A percentile compares a stretch with the other conserved stretches of the same genome.
phyloP scores from a whole-genome alignment of 257 asterid genomes.

The Plectranthus barbatus region DNA sequence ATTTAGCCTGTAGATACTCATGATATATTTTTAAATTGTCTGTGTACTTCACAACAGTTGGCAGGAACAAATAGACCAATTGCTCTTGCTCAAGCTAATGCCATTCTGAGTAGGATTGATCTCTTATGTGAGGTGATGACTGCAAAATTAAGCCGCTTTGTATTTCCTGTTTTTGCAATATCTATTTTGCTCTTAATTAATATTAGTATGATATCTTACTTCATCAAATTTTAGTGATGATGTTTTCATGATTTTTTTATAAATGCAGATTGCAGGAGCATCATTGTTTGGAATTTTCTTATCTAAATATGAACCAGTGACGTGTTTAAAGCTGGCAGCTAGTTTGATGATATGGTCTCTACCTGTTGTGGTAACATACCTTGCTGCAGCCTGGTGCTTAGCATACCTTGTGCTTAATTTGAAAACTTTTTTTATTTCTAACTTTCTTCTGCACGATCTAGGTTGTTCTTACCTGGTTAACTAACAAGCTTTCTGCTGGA shows the following conservation, averaged over 20 bases:
- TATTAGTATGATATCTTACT: background rate
- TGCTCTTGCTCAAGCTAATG: constrained; percentile 99
- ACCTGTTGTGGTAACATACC: constrained; percentile 59
- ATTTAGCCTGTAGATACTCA: background rate
- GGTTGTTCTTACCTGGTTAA: constrained; percentile 75
- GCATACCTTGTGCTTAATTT: constrained; percentile 1
- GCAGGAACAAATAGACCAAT: constrained; percentile 92
- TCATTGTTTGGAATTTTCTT: constrained; percentile 81
- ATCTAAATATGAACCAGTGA: constrained; percentile 66
- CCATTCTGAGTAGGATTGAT: constrained; percentile 76
- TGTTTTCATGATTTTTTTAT: constrained; percentile 12
- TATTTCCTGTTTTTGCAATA: background rate
- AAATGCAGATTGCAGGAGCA: constrained; percentile 88
- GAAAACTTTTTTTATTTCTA: constrained; percentile 2
- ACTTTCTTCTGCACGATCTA: constrained; percentile 23
- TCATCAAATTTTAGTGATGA: background rate
- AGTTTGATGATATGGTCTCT: constrained; percentile 66
- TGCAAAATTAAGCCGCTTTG: constrained; percentile 7
- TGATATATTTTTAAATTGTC: background rate
- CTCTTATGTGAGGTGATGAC: constrained; percentile 79
- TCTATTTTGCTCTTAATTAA: background rate
- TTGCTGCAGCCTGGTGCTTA: constrained; percentile 12
- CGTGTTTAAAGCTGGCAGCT: constrained; percentile 77
- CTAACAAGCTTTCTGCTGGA: constrained; percentile 87
- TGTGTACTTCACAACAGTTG: constrained; percentile 35